phyloP scores from a whole-genome alignment of 345 rosid species.

The Turnera subulata region DNA sequence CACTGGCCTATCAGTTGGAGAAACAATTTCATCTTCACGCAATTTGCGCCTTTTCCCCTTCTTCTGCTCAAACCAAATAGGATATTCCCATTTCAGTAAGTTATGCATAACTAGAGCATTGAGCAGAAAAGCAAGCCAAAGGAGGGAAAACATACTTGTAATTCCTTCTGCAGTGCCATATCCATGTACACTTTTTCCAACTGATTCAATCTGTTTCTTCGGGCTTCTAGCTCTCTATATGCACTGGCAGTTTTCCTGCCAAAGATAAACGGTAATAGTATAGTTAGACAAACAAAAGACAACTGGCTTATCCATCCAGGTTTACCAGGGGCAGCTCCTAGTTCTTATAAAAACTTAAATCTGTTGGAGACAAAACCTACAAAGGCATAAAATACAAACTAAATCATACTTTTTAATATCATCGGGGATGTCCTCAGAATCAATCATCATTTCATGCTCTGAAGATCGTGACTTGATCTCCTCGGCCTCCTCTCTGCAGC shows the following conservation, averaged over 20 bases:
- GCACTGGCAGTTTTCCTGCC: constrained; percentile 59
- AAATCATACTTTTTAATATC: constrained; percentile 50
- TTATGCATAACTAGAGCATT: not conserved
- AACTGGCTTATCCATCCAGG: not conserved
- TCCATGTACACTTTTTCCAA: constrained; percentile 69
- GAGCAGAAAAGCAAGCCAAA: too few species aligned
- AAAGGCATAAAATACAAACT: not conserved
- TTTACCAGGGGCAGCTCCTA: too few species aligned
- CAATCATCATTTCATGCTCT: constrained; percentile 14
- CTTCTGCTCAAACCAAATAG: constrained; percentile 41
- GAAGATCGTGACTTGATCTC: constrained; percentile 36
- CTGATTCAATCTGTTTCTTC: constrained; percentile 56
- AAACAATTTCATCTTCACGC: constrained; percentile 62
- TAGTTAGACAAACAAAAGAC: not conserved
- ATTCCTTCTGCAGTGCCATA: constrained; percentile 74
- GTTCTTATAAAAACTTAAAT: too few species aligned
- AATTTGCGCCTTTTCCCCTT: constrained; percentile 72
- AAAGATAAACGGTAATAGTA: not conserved
- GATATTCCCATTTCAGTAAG: constrained; percentile 1
- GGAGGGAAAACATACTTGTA: constrained; percentile 61
- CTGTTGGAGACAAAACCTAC: too few species aligned
- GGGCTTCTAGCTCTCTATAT: constrained; percentile 71
- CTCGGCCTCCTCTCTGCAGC: constrained; percentile 71
- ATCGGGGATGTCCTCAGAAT: constrained; percentile 40
- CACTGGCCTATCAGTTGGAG: constrained; percentile 60